These are phyloP conservation scores for Boletus subcaerulescens DNA, from an alignment of 768 basidiomycete genomes.

Conservation along the genomic window DNA sequence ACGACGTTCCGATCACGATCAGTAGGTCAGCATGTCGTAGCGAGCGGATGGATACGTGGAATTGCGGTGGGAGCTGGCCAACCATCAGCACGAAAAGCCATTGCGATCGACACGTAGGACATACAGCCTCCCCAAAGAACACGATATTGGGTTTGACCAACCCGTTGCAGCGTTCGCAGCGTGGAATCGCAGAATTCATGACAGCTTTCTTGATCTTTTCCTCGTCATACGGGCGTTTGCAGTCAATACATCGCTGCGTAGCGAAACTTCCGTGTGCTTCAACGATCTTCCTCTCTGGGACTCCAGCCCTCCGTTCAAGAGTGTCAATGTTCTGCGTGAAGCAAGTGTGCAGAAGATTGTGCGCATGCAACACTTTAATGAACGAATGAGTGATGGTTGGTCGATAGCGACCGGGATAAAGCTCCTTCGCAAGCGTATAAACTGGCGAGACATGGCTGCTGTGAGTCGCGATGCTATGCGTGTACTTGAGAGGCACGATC, in stretches of 20 bases:
- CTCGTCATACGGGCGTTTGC: conserved; percentile 54
- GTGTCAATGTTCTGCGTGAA: conserved; percentile 95
- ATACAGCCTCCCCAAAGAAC: conserved; percentile 81
- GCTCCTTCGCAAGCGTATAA: conserved; percentile 88
- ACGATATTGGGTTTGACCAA: conserved; percentile 93
- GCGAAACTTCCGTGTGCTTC: conserved; percentile 99
- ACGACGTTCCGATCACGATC: conserved; percentile 87
- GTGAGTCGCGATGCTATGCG: neutral
- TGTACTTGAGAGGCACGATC: neutral
- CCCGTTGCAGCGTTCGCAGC: conserved; percentile 65
- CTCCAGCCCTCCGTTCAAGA: conserved; percentile 79
- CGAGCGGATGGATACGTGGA: conserved; percentile 53
- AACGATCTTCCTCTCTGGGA: conserved; percentile 70
- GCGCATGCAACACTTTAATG: conserved; percentile 72
- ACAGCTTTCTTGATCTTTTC: conserved; percentile 68
- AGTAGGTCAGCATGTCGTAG: conserved; percentile 76
- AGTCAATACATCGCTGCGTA: conserved; percentile 77
- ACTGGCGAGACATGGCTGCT: conserved; percentile 36
- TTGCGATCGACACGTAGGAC: conserved; percentile 21
- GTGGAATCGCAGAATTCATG: conserved; percentile 52
- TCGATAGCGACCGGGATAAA: conserved; percentile 87
- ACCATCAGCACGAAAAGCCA: neutral
- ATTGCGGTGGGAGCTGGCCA: conserved; percentile 66
- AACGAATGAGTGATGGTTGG: conserved; percentile 92
- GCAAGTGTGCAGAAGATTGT: conserved; percentile 67